Percentiles rank a stretch among this genome's conserved stretches.
Conservation (phyloP, 140 eudicot species). For the Senecio squalidus region DNA sequence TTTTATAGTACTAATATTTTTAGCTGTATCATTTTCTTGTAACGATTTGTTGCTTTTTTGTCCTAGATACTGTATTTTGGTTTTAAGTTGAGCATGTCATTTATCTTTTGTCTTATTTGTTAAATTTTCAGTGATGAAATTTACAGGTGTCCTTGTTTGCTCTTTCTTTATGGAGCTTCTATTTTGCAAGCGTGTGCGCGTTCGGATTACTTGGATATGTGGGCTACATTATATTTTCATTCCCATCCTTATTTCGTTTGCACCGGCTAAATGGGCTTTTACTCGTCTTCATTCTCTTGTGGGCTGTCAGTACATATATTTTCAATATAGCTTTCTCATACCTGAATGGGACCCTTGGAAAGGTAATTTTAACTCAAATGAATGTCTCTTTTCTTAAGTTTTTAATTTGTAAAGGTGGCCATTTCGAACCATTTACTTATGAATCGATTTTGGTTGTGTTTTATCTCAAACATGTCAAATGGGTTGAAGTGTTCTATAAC, state of each 20-base stretch:
- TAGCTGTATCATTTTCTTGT: too few relatives aligned
- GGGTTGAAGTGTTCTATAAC: too few relatives aligned
- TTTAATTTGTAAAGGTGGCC: too few relatives aligned
- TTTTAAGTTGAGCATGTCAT: conserved; percentile 19
- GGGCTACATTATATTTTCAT: conserved; percentile 78
- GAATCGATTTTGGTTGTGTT: too few relatives aligned
- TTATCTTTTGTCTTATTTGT: conserved; percentile 22
- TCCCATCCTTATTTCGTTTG: conserved; percentile 81
- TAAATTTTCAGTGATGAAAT: conserved; percentile 45
- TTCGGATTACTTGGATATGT: conserved; percentile 92
- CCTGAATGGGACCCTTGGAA: conserved; percentile 60
- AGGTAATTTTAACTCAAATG: conserved; percentile 39
- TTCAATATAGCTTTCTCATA: conserved; percentile 78
- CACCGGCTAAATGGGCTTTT: conserved; percentile 82
- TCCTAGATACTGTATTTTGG: conserved; percentile 10
- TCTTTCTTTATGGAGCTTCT: conserved; percentile 92
- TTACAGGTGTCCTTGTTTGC: conserved; percentile 88
- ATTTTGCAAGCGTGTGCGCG: conserved; percentile 88
- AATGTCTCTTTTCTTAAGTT: neutral
- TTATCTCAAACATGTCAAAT: too few relatives aligned
- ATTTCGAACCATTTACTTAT: too few relatives aligned
- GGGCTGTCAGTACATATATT: conserved; percentile 86
- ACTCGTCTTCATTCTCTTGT: conserved; percentile 90
- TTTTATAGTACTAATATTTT: too few relatives aligned
- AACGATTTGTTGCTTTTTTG: conserved; percentile 21